Percentiles rank a stretch among this genome's conserved stretches.
phyloP scores from a whole-genome alignment of 148 eudicot species.

The Agrostemma githago region DNA sequence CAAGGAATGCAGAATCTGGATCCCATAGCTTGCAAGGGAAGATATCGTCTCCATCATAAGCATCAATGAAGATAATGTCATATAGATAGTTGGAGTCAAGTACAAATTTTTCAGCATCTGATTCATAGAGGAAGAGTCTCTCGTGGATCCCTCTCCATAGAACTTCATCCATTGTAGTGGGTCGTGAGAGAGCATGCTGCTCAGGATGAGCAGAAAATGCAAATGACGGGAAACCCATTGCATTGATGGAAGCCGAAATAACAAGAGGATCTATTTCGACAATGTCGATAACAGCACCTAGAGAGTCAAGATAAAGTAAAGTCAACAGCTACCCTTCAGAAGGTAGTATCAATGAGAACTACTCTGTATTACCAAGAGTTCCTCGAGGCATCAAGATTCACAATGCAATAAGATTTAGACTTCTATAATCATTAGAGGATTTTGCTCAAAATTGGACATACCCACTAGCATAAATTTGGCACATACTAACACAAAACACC shows the following conservation, averaged over 20 bases:
- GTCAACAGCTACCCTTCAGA: neutral
- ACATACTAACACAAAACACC: no score
- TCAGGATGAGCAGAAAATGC: conserved; percentile 50
- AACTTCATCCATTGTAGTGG: conserved; percentile 45
- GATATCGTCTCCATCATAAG: conserved; percentile 83
- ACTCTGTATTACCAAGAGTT: no score
- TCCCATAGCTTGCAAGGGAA: conserved; percentile 88
- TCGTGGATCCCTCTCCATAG: conserved; percentile 93
- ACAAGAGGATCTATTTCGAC: conserved; percentile 93
- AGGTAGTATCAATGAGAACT: no score
- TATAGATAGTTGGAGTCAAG: conserved; percentile 41
- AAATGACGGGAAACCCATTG: conserved; percentile 86
- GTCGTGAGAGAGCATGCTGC: conserved; percentile 34
- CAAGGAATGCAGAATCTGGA: conserved; percentile 67
- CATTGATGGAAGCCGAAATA: conserved; percentile 66
- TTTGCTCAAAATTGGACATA: no score
- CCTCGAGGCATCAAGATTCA: no score
- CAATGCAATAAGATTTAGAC: no score
- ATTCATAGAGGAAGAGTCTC: conserved; percentile 67
- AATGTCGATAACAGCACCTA: conserved; percentile 77
- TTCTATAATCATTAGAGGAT: no score
- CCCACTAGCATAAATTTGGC: no score
- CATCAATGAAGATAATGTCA: conserved; percentile 83
- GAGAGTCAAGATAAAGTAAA: conserved; percentile 6
- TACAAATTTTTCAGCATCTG: conserved; percentile 80